phyloP scores from a whole-genome alignment of 1,139 yeast genomes.

The Arxiozyma bovina region DNA sequence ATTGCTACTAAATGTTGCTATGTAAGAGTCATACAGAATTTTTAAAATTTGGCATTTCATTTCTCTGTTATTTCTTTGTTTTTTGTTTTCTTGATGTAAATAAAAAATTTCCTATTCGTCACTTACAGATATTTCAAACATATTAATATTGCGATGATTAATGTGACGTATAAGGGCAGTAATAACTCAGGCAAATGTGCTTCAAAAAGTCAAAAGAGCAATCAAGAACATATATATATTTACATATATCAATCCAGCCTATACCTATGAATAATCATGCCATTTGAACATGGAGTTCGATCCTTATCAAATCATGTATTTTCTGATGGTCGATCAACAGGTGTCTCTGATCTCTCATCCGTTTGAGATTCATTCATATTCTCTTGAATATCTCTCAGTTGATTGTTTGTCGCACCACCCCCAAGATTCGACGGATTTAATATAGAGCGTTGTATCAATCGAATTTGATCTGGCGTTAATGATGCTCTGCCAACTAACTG shows the following conservation, averaged over 20 bases:
- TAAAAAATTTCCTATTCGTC: too few relatives aligned
- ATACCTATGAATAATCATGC: neutral
- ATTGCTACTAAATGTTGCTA: neutral
- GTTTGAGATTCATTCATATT: constrained; percentile 8
- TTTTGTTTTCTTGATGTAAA: too few relatives aligned
- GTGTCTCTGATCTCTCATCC: constrained; percentile 23
- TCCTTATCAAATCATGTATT: neutral
- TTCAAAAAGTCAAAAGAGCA: neutral
- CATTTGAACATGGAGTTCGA: constrained; percentile 4
- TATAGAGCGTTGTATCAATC: constrained; percentile 22
- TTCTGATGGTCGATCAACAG: constrained; percentile 17
- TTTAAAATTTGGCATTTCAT: too few relatives aligned
- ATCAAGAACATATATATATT: neutral
- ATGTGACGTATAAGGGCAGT: neutral
- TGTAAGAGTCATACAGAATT: too few relatives aligned
- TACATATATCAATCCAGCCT: constrained; percentile 8
- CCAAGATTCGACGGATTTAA: constrained; percentile 1
- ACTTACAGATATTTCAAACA: too few relatives aligned
- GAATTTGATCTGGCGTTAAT: constrained; percentile 21
- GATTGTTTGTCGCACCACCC: constrained; percentile 6
- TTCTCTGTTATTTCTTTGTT: neutral
- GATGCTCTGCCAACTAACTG: constrained; percentile 18
- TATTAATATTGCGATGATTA: neutral
- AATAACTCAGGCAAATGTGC: too few relatives aligned
- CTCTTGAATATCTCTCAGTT: neutral